Conservation (phyloP, 2,329 filamentous ascomycete genomes). For the Fusarium pseudoanthophilum region DNA sequence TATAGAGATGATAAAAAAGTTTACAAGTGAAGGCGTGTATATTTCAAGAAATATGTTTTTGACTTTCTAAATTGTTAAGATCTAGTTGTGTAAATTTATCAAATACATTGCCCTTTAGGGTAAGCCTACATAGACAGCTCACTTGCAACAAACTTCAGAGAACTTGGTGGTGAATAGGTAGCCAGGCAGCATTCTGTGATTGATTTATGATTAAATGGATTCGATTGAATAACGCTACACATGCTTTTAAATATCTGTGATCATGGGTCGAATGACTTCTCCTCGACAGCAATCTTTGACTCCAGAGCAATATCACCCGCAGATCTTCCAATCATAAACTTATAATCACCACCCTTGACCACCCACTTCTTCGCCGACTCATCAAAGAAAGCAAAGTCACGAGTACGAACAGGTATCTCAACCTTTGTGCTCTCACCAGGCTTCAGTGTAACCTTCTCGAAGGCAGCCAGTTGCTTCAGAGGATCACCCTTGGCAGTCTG, state of each 20-base stretch:
- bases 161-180: too few relatives aligned
- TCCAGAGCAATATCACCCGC: constrained; percentile 42
- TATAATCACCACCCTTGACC: constrained; percentile 45
- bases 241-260: background rate
- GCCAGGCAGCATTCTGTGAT: background rate
- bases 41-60: background rate
- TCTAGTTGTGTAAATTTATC: too few relatives aligned
- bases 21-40: too few relatives aligned
- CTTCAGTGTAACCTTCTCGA: constrained; percentile 65
- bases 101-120: background rate
- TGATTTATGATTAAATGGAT: too few relatives aligned
- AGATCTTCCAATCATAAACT: constrained; percentile 43
- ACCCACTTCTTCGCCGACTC: constrained; percentile 43
- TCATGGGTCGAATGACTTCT: constrained; percentile 36
- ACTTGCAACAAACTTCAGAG: background rate
- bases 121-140: background rate
- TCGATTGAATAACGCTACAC: constrained; percentile 8
- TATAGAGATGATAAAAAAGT: fast-evolving
- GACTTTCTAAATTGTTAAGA: fast-evolving
- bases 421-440: constrained; percentile 42
- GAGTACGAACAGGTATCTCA: constrained; percentile 35
- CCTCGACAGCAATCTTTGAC: constrained; percentile 29
- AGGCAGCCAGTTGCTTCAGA: constrained; percentile 73
- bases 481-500: constrained; percentile 36
- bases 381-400: constrained; percentile 47